These are phyloP conservation scores for Carallia brachiata DNA, from an alignment of 345 rosid species.

Conservation along the genomic window DNA sequence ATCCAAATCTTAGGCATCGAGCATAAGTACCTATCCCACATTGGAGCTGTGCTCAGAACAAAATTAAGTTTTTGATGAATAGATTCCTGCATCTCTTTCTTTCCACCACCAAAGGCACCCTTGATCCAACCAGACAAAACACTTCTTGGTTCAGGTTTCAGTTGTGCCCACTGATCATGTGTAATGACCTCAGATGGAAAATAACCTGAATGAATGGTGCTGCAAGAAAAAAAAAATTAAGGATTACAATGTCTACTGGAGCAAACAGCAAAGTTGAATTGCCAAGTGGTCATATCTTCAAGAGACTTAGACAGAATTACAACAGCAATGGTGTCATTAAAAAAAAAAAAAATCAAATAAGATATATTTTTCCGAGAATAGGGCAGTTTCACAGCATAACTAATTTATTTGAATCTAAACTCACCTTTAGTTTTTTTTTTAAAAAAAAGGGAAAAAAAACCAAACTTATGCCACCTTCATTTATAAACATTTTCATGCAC, in stretches of 20 bases:
- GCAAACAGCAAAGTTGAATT: constrained; percentile 7
- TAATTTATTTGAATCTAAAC: no score
- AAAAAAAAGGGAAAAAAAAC: no score
- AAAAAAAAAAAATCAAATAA: no score
- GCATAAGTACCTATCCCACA: constrained; percentile 85
- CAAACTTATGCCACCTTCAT: no score
- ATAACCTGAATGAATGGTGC: constrained; percentile 44
- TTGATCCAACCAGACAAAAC: constrained; percentile 72
- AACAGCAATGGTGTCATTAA: no score
- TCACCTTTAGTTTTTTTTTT: no score
- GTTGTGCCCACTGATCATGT: constrained; percentile 64
- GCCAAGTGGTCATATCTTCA: no score
- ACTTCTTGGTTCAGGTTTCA: constrained; percentile 61
- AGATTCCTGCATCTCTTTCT: constrained; percentile 84
- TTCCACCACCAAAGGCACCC: constrained; percentile 67
- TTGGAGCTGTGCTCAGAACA: constrained; percentile 76
- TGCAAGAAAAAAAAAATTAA: constrained; percentile 28
- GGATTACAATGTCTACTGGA: constrained; percentile 44
- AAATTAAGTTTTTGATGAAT: constrained; percentile 65
- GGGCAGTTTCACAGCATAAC: no score
- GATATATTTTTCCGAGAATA: no score
- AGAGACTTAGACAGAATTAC: no score
- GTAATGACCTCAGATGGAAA: constrained; percentile 75
- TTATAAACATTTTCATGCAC: no score
- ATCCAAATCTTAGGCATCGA: constrained; percentile 10